phyloP scores from a whole-genome alignment of 2,329 filamentous ascomycete genomes.

The Hypoxylon sp. region DNA sequence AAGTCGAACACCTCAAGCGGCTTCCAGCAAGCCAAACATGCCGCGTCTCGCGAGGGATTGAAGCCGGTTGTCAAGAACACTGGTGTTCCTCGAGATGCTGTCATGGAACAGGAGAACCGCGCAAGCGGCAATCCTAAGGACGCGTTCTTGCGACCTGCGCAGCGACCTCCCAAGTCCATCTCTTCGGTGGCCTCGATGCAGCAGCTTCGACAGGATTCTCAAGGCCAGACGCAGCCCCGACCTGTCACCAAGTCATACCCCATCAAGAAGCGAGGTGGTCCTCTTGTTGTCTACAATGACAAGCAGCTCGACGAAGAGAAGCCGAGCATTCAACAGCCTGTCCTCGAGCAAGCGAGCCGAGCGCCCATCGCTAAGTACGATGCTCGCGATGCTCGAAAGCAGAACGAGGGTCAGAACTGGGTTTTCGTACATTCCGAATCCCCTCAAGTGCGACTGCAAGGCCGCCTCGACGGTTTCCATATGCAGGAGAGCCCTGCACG shows the following conservation, averaged over 20 bases:
- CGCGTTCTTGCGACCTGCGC: constrained; percentile 58
- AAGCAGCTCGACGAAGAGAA: constrained; percentile 35
- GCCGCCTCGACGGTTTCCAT: constrained; percentile 3
- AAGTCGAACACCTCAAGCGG: constrained; percentile 88
- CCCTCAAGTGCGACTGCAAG: neutral
- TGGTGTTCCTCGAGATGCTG: constrained; percentile 41
- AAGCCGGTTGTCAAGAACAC: constrained; percentile 55
- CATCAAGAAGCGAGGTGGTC: constrained; percentile 37
- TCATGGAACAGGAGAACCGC: constrained; percentile 64
- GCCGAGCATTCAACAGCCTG: neutral
- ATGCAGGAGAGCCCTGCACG: constrained; percentile 2
- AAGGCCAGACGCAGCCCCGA: constrained; percentile 5
- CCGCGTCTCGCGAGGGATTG: constrained; percentile 43
- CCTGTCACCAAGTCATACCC: constrained; percentile 20
- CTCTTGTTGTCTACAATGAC: constrained; percentile 51
- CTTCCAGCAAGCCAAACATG: constrained; percentile 68
- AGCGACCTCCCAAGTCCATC: constrained; percentile 51
- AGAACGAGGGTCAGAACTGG: constrained; percentile 18
- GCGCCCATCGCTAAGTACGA: constrained; percentile 13
- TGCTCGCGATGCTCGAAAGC: constrained; percentile 6
- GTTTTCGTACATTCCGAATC: constrained; percentile 5
- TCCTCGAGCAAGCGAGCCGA: constrained; percentile 4
- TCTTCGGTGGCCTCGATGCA: constrained; percentile 46
- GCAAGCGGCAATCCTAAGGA: constrained; percentile 52
- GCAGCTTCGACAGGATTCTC: constrained; percentile 31